phyloP scores from a whole-genome alignment of 257 asterid genomes.

The Craterostigma plantagineum region DNA sequence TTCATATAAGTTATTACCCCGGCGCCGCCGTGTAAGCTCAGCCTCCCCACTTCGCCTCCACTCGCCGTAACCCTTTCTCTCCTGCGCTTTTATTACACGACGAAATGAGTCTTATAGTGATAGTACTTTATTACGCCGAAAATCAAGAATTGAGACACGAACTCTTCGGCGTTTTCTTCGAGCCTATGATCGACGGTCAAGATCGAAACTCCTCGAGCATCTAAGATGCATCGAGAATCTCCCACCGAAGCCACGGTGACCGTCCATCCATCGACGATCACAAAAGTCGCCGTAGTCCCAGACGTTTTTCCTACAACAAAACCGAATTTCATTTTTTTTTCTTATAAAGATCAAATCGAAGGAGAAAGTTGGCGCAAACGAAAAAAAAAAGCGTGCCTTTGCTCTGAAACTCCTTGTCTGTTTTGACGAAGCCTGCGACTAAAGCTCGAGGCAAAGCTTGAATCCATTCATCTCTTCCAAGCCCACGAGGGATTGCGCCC shows the following conservation, averaged over 20 bases:
- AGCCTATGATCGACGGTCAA: conserved; percentile 85
- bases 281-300: conserved; percentile 90
- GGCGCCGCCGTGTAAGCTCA: conserved; percentile 71
- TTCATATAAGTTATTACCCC: conserved; percentile 25
- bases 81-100: too few species aligned
- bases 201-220: conserved; percentile 53
- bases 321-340: conserved; percentile 1
- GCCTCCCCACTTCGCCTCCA: conserved; percentile 93
- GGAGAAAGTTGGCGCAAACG: too few species aligned
- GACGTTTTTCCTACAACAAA: conserved; percentile 56
- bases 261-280: conserved; percentile 88
- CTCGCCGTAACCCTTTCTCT: conserved; percentile 83
- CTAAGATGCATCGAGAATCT: conserved; percentile 89
- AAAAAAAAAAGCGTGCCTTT: conserved; percentile 24
- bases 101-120: too few species aligned
- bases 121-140: too few species aligned
- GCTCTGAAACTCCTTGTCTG: conserved; percentile 82
- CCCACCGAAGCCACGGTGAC: conserved; percentile 98
- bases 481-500: conserved; percentile 69
- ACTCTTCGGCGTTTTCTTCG: conserved; percentile 86
- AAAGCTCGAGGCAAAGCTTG: conserved; percentile 86
- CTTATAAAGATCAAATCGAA: neutral
- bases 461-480: conserved; percentile 82
- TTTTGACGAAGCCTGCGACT: conserved; percentile 93
- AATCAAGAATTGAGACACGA: too few species aligned